Base-by-base conservation (phyloP, 805 yeast genomes). In the Kregervanrija fluxuum region DNA sequence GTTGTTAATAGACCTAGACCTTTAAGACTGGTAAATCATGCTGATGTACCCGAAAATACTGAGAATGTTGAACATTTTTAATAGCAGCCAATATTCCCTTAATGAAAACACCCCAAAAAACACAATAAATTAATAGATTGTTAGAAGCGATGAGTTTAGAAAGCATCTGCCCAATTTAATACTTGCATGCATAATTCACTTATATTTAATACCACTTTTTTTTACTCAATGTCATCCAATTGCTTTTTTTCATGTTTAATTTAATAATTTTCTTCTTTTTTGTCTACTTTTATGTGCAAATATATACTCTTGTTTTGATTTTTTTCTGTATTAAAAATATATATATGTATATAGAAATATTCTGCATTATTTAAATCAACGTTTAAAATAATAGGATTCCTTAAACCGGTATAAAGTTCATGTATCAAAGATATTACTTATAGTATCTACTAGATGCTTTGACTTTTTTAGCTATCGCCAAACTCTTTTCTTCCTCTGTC, bases 401-500 rank as follows among this genome's bases (percentile, higher is more conserved):
- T 6, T 22, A 22, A 22, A 22, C 6, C 8, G 6, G 8, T 22
- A 6, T 5, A 22, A 22, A 22, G 28, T 6, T 5, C 6, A 22
- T 22, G 6, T 22, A 22, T 6, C 8, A 22, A 6, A 22, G 28
- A 22, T 22, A 33, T 33, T 33, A 33, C 9, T 33, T 33, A 33
- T 33, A 33, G 14, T 33, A 33, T 33, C 35, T 36, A 14, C 17
- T 36, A 12, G 38, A 13, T 12, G 17, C 13, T 38, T 11, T n/a
- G 15, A 38, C 15, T 6, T n/a, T 30, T 30, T 44, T 37, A 11
- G 60, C 53, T n/a, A 51, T 47, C 4, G 33, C 31, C 9, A 55
- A 30, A 11, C 53, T 75, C 55, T 79, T 79, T 54, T 82, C 89
- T 52, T 82, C 90, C 52, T 79, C 74, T 14, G 71, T 66, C 43